Evolutionary conservation across 2,329 filamentous ascomycete genomes (phyloP), one percentile per base, ranked within the genome.

Genomic region (Trichoderma hamatum): DNA sequence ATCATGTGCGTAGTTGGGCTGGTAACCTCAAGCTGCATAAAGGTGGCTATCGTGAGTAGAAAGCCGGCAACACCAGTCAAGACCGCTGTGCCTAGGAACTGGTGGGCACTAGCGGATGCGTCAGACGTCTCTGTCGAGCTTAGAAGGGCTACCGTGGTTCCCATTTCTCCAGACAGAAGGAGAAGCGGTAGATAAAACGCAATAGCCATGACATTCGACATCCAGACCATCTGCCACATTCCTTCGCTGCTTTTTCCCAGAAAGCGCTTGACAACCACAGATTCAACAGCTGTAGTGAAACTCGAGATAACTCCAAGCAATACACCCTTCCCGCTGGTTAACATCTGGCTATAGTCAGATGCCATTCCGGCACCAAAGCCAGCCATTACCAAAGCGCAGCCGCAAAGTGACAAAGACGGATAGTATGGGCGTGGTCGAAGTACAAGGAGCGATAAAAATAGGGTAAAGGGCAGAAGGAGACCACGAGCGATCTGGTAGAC

Each of bases 191-290:
- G 6, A 55, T 66, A 66, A 34, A 66, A 66, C 1, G 21, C 63
- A n/a, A 58, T 39, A 5, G 63, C 63, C 63, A 66, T 66, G 36
- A 66, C 63, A 26, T 66, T 66, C n/a, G 63, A 66, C 63, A 66
- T 66, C 63, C 63, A 66, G 19, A 66, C 63, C 63, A 66, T 66
- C 52, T 66, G 63, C 63, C 63, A 66, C 63, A 66, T 66, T 43
- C 63, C 63, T 34, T 66, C 63, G 52, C 63, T 58, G 36, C 63
- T 66, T 36, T 66, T 66, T 5, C 63, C 63, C 1, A 66, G 63
- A 3, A 66, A 66, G 3, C 63, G 63, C 39, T 66, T 66, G 10
- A 66, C 63, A 9, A 66, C 63, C 3, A 66, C 63, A 16, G 63
- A 66, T 14, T 66, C 63, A 28, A 66, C 52, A n/a, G 63, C 63